phyloP scores from a whole-genome alignment of 495 filamentous ascomycete genomes.

The Umbilicaria muhlenbergii region DNA sequence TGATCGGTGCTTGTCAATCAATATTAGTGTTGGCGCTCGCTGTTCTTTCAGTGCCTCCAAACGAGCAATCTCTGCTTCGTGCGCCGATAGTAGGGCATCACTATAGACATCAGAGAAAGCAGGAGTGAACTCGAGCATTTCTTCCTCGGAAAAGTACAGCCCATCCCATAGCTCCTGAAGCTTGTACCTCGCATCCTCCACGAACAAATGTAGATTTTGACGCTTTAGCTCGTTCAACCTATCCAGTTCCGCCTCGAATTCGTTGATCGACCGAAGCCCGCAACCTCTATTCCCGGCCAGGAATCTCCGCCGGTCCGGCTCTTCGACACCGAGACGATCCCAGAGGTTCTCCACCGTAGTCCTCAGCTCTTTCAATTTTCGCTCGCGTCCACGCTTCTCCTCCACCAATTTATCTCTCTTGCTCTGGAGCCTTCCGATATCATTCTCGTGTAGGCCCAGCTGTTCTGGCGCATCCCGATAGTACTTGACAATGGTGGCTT shows the following conservation, averaged over 20 bases:
- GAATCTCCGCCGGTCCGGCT: slow-evolving; percentile 69
- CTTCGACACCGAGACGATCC: slow-evolving; percentile 74
- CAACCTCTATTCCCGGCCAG: slow-evolving; percentile 57
- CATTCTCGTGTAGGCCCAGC: slow-evolving; percentile 75
- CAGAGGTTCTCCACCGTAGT: slow-evolving; percentile 65
- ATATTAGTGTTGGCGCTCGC: slow-evolving; percentile 62
- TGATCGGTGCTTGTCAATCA: slow-evolving; percentile 70
- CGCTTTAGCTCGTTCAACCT: slow-evolving; percentile 83
- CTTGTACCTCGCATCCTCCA: slow-evolving; percentile 80
- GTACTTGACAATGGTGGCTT: slow-evolving; percentile 67
- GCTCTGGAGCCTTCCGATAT: slow-evolving; percentile 52
- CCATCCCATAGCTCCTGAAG: slow-evolving; percentile 90
- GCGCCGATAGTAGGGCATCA: slow-evolving; percentile 76
- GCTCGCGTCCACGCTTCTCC: slow-evolving; percentile 84
- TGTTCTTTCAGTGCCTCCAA: slow-evolving; percentile 76
- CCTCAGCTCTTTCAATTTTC: slow-evolving; percentile 61
- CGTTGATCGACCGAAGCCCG: slow-evolving; percentile 76
- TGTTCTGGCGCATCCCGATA: slow-evolving; percentile 86
- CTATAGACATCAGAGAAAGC: slow-evolving; percentile 72
- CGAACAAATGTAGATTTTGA: slow-evolving; percentile 87
- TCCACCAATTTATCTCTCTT: slow-evolving; percentile 76
- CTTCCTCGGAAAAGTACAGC: slow-evolving; percentile 88
- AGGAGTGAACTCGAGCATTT: slow-evolving; percentile 94
- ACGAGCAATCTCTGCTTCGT: slow-evolving; percentile 75
- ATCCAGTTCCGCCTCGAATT: slow-evolving; percentile 78